Base-by-base conservation (phyloP, 1,284 basidiomycete species). In the Sporisorium reilianum region DNA sequence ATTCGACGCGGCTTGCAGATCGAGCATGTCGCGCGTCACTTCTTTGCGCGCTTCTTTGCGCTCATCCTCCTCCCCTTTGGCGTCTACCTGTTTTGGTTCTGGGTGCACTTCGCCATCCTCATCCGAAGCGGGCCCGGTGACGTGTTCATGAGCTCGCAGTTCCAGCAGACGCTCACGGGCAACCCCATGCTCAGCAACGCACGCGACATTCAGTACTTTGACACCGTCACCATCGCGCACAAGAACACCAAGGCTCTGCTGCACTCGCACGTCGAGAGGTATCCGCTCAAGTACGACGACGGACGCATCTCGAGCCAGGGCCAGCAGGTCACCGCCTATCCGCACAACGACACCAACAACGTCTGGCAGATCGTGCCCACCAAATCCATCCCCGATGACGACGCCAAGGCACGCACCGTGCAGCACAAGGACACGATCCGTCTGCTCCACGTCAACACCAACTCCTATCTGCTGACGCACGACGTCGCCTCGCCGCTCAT, bases 271-370 rank as follows among this genome's bases (percentile, higher is more conserved):
- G 85, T 89, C 0, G 94, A 97, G 44, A 88, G 86, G 23, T 99
- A 98, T 84, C 97, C 97, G 32, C 87, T 97, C 70, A 91, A 92
- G 72, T 99, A 99, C 84, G 93, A 96, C 0, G 97, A 99, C 79
- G 95, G 95, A 2, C 93, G 97, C 65, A 91, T 99, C 85, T 95
- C 93, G 79, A 94, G 92, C 78, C 93, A 97, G 88, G 95, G 94
- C 18, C 97, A 98, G 87, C 97, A 99, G 85, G 97, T 99, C 32
- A 99, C 97, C n/a, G 96, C 92, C 45, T 98, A 98, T 86, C 92
- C 90, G 0, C 91, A 95, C 85, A 90, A 93, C 60, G 95, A 97
- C 85, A 89, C 90, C 68, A 98, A 99, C 88, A 99, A 98, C 87
- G 80, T 92, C 80, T 99, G 97, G 97, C 91, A 95, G 85, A 89